Conservation (phyloP, 306 rosid species). For the Cicer chorassanicum region DNA sequence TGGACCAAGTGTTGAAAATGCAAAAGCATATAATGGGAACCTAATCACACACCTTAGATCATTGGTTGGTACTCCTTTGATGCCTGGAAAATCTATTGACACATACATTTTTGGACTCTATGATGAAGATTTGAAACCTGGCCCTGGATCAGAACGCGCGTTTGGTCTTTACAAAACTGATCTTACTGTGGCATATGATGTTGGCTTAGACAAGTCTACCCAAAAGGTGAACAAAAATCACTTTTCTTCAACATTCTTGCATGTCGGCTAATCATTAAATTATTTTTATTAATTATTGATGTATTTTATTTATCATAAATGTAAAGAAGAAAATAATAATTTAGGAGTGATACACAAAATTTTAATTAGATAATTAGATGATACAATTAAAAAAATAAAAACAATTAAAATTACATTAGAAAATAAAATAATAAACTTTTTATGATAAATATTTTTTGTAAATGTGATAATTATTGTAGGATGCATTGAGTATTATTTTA, state of each 20-base stretch:
- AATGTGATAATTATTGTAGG: no score
- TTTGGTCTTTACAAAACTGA: conserved; percentile 82
- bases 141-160: conserved; percentile 71
- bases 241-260: neutral
- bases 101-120: conserved; percentile 80
- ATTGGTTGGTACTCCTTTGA: conserved; percentile 90
- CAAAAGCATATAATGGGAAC: conserved; percentile 85
- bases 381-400: no score
- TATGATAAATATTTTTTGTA: no score
- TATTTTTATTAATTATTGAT: no score
- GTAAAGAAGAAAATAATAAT: no score
- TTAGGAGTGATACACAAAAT: no score
- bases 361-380: no score
- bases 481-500: no score
- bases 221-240: conserved; percentile 58
- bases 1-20: conserved; percentile 77
- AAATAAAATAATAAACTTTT: no score
- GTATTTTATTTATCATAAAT: no score
- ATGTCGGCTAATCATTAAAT: no score
- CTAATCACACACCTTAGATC: conserved; percentile 83
- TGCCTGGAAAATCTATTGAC: conserved; percentile 90
- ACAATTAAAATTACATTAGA: no score
- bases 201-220: conserved; percentile 68
- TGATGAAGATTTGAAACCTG: conserved; percentile 82
- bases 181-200: conserved; percentile 65